Percentiles rank a stretch among this genome's conserved stretches.
These are phyloP conservation scores for Stagonosporopsis rhizophila DNA, from an alignment of 2,329 filamentous ascomycete genomes.

Conservation along the genomic window DNA sequence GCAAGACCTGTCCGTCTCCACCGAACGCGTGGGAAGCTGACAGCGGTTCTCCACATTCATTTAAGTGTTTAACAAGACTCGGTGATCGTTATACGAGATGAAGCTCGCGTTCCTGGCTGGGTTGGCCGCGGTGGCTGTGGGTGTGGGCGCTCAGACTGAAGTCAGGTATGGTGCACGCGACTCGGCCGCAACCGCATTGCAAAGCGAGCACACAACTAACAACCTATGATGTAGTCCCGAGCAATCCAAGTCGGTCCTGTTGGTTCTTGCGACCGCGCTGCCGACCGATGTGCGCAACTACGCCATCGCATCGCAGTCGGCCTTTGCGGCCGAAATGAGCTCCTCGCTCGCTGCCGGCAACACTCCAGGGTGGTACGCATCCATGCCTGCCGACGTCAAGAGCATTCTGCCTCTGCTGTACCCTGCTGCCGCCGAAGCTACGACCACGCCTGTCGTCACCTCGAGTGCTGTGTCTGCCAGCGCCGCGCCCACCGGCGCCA, in stretches of 20 bases:
- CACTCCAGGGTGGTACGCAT: slow-evolving; percentile 55
- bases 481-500: slow-evolving; percentile 23
- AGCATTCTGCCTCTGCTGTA: slow-evolving; percentile 50
- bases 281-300: slow-evolving; percentile 50
- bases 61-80: slow-evolving; percentile 15
- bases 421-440: slow-evolving; percentile 30
- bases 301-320: slow-evolving; percentile 52
- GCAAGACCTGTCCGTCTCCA: slow-evolving; percentile 15
- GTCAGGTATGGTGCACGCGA: slow-evolving; percentile 31
- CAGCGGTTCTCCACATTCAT: slow-evolving; percentile 35
- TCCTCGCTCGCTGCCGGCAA: slow-evolving; percentile 54
- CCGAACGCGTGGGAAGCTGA: slow-evolving; percentile 17
- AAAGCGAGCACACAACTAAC: slow-evolving; percentile 20
- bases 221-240: slow-evolving; percentile 22
- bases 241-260: slow-evolving; percentile 49
- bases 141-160: slow-evolving; percentile 33
- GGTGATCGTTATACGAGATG: slow-evolving; percentile 36
- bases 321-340: slow-evolving; percentile 51
- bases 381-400: slow-evolving; percentile 55
- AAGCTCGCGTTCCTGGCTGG: slow-evolving; percentile 37
- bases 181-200: slow-evolving; percentile 20
- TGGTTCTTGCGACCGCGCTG: slow-evolving; percentile 55
- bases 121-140: slow-evolving; percentile 40
- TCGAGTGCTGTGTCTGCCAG: slow-evolving; percentile 26
- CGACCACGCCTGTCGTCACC: slow-evolving; percentile 29